Conservation (phyloP, 148 eudicot genomes). For the Talinum fruticosum region DNA sequence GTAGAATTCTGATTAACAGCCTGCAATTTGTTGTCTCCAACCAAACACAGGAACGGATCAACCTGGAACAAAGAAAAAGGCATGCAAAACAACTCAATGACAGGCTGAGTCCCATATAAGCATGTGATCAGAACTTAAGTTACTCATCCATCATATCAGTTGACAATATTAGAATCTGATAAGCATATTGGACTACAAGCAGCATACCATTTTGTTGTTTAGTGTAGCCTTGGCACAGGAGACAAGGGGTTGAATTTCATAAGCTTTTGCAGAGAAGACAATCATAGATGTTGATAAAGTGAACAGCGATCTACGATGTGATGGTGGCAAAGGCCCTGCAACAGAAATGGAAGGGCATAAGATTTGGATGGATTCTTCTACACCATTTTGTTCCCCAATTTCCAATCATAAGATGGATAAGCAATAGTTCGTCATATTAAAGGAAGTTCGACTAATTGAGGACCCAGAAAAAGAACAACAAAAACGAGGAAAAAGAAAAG, state of each 20-base stretch:
- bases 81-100: not conserved
- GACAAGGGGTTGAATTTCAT: constrained; percentile 55
- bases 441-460: not conserved
- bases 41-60: constrained; percentile 74
- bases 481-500: not conserved
- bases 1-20: constrained; percentile 39
- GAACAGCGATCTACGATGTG: constrained; percentile 81
- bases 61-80: constrained; percentile 43
- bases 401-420: not conserved
- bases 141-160: not conserved
- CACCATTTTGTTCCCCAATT: not conserved
- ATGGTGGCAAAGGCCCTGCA: constrained; percentile 80
- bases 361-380: not conserved
- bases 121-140: not conserved
- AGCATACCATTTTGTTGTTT: constrained; percentile 50
- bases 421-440: not conserved
- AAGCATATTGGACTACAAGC: not conserved
- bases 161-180: not conserved
- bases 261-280: constrained; percentile 81
- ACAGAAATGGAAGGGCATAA: constrained; percentile 11
- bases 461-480: not conserved
- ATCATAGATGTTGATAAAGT: constrained; percentile 77
- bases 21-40: constrained; percentile 83
- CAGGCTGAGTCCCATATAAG: not conserved
- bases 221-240: constrained; percentile 65